Evolutionary conservation across 176 grass and related monocot genomes (phyloP), one percentile per base, ranked within the genome.

Genomic region (Avena eriantha): DNA sequence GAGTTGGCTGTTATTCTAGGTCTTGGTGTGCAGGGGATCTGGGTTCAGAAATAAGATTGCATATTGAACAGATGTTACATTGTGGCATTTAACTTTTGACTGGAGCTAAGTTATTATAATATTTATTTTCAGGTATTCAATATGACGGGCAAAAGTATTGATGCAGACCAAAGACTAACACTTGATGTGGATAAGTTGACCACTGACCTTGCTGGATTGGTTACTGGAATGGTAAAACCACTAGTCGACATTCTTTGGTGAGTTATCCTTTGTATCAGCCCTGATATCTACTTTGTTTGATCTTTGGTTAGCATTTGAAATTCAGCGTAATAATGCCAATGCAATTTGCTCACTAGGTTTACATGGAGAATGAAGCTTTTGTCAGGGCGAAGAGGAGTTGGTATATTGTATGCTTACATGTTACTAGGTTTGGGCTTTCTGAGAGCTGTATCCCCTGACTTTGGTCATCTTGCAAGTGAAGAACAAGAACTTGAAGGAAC

Each of bases 361-460:
- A 98, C 97, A 75, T 98, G 94, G 97, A 96, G 97, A 77, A 98
- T 98, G 97, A 96, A 98, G 82, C 92, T 96, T 72, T 93, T 98
- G 80, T 94, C 94, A 8, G 97, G 97, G 83, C 92, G 86, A 84
- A 96, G 94, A 93, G 97, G 97, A 88, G 85, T 98, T 87, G 89
- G 89, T 67, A 98, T 98, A 88, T 80, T 98, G 82, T 98, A 98
- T 86, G 80, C 97, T 51, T 98, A 98, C 82, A 98, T 98, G 97
- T 78, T 98, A 31, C 85, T 98, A 39, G 97, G 97, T 81, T 91
- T 98, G 84, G 97, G 97, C 33, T 98, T 98, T 85, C 76, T 98
- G 71, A 96, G 97, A 90, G 92, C 87, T 82, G 85, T 96, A 59
- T 89, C 97, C 29, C 97, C 97, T 57, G 92, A 98, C 80, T 98